Conservation (phyloP, 345 rosid species). For the Populus ilicifolia region DNA sequence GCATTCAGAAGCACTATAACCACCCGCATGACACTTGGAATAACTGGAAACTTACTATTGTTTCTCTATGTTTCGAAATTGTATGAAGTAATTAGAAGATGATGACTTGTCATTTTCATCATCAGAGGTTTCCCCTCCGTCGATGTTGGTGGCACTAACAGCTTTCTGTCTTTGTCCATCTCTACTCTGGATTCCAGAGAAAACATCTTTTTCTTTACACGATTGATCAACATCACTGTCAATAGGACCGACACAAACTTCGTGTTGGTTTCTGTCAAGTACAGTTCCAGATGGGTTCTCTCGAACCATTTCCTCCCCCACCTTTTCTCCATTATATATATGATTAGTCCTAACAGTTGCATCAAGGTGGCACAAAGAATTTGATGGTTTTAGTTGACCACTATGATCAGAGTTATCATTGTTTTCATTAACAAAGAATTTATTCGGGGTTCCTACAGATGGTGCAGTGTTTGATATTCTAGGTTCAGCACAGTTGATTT, state of each 20-base stretch:
- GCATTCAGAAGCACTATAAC: neutral
- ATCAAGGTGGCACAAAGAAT: conserved; percentile 1
- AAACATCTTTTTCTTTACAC: conserved; percentile 1
- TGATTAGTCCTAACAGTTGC: neutral
- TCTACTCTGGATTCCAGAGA: conserved; percentile 6
- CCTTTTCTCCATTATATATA: conserved; percentile 17
- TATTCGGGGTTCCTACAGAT: neutral
- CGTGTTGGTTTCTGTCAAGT: conserved; percentile 21
- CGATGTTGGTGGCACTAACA: conserved; percentile 13
- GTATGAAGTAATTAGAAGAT: conserved; percentile 8
- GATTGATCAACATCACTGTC: conserved; percentile 11
- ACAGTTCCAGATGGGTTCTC: conserved; percentile 6
- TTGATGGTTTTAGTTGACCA: neutral
- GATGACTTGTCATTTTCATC: conserved; percentile 22
- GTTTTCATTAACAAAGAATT: conserved; percentile 8
- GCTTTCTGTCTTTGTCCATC: conserved; percentile 15
- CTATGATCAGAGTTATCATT: neutral
- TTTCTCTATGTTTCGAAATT: conserved; percentile 3
- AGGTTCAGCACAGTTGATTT: conserved; percentile 12
- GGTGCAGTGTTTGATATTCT: conserved; percentile 12
- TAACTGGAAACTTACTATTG: conserved; percentile 22
- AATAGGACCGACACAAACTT: neutral
- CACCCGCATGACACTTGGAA: neutral
- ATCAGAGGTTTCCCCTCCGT: neutral
- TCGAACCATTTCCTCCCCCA: conserved; percentile 9